These are phyloP conservation scores for Pseudoneurospora amorphoporcata DNA, from an alignment of 495 filamentous ascomycete genomes.

Conservation along the genomic window DNA sequence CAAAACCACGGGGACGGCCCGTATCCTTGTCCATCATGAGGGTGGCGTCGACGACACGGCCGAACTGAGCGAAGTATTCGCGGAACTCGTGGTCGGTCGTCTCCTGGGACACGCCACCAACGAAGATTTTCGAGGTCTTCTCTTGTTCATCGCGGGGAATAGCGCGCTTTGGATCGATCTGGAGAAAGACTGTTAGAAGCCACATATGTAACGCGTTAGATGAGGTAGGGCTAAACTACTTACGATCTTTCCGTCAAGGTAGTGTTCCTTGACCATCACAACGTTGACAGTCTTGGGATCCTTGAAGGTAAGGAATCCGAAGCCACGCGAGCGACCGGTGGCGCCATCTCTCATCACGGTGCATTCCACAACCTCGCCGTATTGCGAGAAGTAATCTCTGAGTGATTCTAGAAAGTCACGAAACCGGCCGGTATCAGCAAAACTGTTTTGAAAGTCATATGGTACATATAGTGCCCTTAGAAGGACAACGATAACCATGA, in stretches of 20 bases:
- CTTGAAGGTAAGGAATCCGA: constrained; percentile 95
- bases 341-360: constrained; percentile 97
- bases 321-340: constrained; percentile 86
- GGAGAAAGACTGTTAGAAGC: constrained; percentile 9
- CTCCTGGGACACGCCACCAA: constrained; percentile 94
- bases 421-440: not conserved
- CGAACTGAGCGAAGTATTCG: constrained; percentile 92
- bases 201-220: not conserved
- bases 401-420: constrained; percentile 61
- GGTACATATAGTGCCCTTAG: not conserved
- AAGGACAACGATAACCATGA: not conserved
- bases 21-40: constrained; percentile 99
- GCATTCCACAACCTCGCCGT: constrained; percentile 93
- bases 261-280: constrained; percentile 99
- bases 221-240: constrained; percentile 22
- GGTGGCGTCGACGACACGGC: constrained; percentile 90
- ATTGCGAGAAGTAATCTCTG: constrained; percentile 97
- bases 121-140: constrained; percentile 95
- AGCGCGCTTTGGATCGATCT: constrained; percentile 97
- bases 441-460: not conserved
- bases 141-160: constrained; percentile 98
- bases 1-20: constrained; percentile 87
- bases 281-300: constrained; percentile 96
- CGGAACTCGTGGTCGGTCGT: constrained; percentile 92
- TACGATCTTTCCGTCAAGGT: constrained; percentile 96